phyloP scores from a whole-genome alignment of 306 rosid species.

The Biancaea sappan region DNA sequence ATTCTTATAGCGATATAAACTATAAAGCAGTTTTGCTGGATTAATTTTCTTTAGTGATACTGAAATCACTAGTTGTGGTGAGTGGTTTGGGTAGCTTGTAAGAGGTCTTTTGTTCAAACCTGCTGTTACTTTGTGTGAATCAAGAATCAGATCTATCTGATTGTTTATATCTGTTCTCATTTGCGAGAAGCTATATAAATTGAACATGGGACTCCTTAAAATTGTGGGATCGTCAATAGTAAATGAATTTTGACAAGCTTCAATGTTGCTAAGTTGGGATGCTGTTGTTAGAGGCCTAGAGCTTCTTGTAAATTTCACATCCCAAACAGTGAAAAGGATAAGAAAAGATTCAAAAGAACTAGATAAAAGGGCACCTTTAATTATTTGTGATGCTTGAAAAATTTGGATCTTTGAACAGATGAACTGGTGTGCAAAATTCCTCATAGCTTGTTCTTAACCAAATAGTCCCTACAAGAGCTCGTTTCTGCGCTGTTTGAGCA shows the following conservation, averaged over 20 bases:
- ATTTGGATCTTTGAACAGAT: background rate
- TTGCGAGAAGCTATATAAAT: too few species aligned
- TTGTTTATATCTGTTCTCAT: too few species aligned
- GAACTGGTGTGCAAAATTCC: constrained; percentile 6
- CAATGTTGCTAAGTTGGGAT: background rate
- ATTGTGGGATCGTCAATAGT: too few species aligned
- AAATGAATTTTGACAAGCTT: too few species aligned
- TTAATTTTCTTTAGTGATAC: background rate
- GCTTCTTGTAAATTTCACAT: constrained; percentile 9
- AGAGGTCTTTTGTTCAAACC: too few species aligned
- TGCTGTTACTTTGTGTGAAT: too few species aligned
- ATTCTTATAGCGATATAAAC: background rate
- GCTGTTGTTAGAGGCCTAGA: background rate
- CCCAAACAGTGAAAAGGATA: background rate
- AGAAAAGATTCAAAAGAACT: background rate
- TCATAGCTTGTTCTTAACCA: background rate
- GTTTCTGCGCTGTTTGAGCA: background rate
- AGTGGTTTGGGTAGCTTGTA: too few species aligned
- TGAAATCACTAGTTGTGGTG: background rate
- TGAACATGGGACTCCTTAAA: too few species aligned
- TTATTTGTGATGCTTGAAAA: background rate
- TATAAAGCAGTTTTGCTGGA: constrained; percentile 2
- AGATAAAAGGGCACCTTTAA: background rate
- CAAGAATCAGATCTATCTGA: too few species aligned
- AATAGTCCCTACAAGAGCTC: background rate